Percentiles rank a stretch among this genome's conserved stretches.
phyloP scores from a whole-genome alignment of 1,139 yeast species.

The Nakaseomyces bracarensis region DNA sequence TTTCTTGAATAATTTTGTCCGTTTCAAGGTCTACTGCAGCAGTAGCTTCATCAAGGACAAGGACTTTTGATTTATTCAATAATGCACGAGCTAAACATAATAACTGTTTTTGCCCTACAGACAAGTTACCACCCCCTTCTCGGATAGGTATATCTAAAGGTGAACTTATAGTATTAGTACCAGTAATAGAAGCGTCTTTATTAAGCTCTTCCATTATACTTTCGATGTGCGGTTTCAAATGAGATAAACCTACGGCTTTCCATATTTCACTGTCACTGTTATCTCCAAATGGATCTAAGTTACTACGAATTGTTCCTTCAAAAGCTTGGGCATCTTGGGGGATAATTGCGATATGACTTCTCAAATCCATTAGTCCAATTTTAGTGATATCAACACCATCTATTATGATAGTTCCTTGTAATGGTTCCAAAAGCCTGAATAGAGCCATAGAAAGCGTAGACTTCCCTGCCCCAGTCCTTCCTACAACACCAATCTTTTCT shows the following conservation, averaged over 20 bases:
- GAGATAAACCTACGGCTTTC: constrained; percentile 47
- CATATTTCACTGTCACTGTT: constrained; percentile 48
- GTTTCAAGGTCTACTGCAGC: constrained; percentile 81
- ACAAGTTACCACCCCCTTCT: constrained; percentile 67
- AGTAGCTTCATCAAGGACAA: constrained; percentile 76
- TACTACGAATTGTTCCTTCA: constrained; percentile 53
- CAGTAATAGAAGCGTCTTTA: constrained; percentile 19
- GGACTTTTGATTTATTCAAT: constrained; percentile 49
- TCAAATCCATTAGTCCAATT: constrained; percentile 42
- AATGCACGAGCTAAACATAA: constrained; percentile 70
- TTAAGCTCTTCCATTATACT: constrained; percentile 31
- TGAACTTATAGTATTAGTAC: constrained; percentile 17
- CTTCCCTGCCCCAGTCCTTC: constrained; percentile 84
- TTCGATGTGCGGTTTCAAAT: constrained; percentile 41
- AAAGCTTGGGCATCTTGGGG: constrained; percentile 66
- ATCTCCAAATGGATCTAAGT: constrained; percentile 50
- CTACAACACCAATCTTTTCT: constrained; percentile 75
- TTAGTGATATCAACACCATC: constrained; percentile 44
- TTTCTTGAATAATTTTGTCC: constrained; percentile 64
- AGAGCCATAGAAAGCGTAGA: constrained; percentile 62
- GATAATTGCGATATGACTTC: constrained; percentile 51
- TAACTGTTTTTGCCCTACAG: constrained; percentile 72
- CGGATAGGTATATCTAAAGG: constrained; percentile 41
- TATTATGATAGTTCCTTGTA: constrained; percentile 44
- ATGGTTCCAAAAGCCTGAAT: constrained; percentile 66